A percentile compares a stretch with the other conserved stretches of the same genome.
Conservation (phyloP, 108 stramenopile genomes). For the Pelagomonas calceolata region DNA sequence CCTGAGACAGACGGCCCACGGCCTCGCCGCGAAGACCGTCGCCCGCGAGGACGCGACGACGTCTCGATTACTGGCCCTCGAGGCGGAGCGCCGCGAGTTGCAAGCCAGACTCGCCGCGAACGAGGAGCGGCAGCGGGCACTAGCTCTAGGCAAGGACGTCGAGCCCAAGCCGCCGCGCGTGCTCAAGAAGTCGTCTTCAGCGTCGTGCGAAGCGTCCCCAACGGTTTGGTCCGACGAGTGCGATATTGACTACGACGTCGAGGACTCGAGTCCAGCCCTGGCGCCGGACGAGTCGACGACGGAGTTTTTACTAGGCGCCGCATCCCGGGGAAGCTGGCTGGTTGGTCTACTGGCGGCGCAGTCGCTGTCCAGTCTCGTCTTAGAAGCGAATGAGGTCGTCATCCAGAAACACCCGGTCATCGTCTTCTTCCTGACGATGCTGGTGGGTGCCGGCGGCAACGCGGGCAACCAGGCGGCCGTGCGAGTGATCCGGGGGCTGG, state of each 20-base stretch:
- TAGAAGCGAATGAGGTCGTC: background rate
- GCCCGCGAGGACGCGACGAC: too few species aligned
- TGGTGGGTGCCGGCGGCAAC: constrained; percentile 41
- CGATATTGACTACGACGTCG: too few species aligned
- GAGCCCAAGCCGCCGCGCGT: background rate
- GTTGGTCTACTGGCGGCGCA: background rate
- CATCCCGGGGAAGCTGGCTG: background rate
- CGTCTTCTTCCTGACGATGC: constrained; percentile 40
- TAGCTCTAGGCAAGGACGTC: background rate
- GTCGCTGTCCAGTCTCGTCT: background rate
- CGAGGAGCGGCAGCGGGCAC: background rate
- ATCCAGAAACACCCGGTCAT: constrained; percentile 23
- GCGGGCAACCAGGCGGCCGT: constrained; percentile 43
- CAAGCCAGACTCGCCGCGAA: background rate
- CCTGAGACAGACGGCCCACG: too few species aligned
- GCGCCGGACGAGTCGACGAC: background rate
- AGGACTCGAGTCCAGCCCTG: background rate
- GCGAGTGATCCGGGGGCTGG: constrained; percentile 15
- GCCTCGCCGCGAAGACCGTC: too few species aligned
- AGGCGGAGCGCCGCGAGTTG: background rate
- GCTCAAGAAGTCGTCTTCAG: background rate
- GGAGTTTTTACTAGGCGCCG: background rate
- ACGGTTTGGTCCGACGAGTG: background rate
- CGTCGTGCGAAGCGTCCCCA: background rate
- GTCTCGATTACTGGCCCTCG: background rate